Evolutionary conservation across 1,284 basidiomycete species (phyloP).

Genomic region (Ceratobasidium papillatum): DNA sequence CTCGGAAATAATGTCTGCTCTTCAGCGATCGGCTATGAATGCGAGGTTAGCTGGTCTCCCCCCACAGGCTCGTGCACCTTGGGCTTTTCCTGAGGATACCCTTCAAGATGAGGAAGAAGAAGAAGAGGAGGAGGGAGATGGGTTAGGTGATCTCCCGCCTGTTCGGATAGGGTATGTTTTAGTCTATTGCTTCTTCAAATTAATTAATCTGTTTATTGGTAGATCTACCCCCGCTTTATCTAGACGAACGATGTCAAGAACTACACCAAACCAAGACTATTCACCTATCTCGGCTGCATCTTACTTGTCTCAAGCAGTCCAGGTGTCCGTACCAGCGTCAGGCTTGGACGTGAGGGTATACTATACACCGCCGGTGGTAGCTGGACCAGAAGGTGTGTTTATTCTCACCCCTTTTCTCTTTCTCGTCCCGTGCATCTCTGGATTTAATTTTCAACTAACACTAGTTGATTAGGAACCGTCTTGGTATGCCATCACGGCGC

Average conservation of each 20-base stretch:
- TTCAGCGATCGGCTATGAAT: slow-evolving; percentile 26
- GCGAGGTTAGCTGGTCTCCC: slow-evolving; percentile 17
- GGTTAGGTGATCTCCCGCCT: slow-evolving; percentile 67
- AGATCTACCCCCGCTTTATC: slow-evolving; percentile 33
- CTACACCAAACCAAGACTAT: slow-evolving; percentile 58
- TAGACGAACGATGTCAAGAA: slow-evolving; percentile 23
- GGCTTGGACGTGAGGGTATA: slow-evolving; percentile 78
- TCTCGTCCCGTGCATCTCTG: too few relatives aligned
- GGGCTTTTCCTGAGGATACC: slow-evolving; percentile 43
- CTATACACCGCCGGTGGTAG: slow-evolving; percentile 62
- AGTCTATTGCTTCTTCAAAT: not conserved
- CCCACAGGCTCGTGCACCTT: slow-evolving; percentile 12
- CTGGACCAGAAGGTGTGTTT: slow-evolving; percentile 50
- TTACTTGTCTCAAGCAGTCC: slow-evolving; percentile 79
- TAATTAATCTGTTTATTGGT: slow-evolving; percentile 10
- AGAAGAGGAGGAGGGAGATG: slow-evolving; percentile 66
- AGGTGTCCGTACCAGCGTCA: slow-evolving; percentile 70
- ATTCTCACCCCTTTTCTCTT: too few relatives aligned
- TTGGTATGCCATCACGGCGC: slow-evolving; percentile 96
- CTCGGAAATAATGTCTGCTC: slow-evolving; percentile 7
- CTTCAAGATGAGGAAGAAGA: slow-evolving; percentile 63
- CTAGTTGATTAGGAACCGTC: slow-evolving; percentile 63
- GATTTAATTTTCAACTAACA: not conserved
- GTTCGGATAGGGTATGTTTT: not conserved
- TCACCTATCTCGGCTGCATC: slow-evolving; percentile 76